A percentile compares a stretch with the other conserved stretches of the same genome.
Evolutionary conservation across 805 yeast genomes (phyloP).

Genomic region (Kazachstania viticola): DNA sequence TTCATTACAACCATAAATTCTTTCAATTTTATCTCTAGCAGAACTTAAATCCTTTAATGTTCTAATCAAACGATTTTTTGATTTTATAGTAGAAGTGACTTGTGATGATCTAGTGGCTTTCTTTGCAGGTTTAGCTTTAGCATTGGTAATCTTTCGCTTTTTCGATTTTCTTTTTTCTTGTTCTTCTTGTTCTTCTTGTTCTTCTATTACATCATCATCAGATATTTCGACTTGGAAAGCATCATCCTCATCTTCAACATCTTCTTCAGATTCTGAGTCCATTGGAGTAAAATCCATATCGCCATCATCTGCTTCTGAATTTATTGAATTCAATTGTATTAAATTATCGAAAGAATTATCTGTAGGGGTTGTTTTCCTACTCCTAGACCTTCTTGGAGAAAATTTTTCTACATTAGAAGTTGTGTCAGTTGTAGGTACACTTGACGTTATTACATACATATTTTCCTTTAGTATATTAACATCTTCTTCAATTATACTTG

Average conservation of each 20-base stretch:
- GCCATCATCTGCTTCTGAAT: not conserved
- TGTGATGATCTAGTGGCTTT: not conserved
- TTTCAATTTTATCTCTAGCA: conserved; percentile 31
- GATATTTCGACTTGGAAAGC: not conserved
- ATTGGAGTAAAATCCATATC: too few species aligned
- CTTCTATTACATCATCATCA: not conserved
- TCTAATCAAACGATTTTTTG: conserved; percentile 13
- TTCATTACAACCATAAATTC: conserved; percentile 41
- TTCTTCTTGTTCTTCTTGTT: not conserved
- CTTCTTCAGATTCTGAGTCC: not conserved
- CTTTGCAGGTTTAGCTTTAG: not conserved
- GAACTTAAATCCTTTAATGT: conserved; percentile 26
- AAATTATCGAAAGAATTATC: not conserved
- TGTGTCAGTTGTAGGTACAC: not conserved
- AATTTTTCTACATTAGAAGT: not conserved
- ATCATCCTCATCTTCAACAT: not conserved
- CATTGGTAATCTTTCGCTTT: not conserved
- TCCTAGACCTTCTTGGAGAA: not conserved
- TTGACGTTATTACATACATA: not conserved
- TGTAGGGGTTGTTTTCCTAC: not conserved
- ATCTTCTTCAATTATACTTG: not conserved
- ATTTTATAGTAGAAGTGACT: not conserved
- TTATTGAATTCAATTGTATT: not conserved
- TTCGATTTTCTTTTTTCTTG: not conserved
- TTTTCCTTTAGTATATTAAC: not conserved